phyloP scores from a whole-genome alignment of 2,329 filamentous ascomycete species.

The Camillea tinctor region DNA sequence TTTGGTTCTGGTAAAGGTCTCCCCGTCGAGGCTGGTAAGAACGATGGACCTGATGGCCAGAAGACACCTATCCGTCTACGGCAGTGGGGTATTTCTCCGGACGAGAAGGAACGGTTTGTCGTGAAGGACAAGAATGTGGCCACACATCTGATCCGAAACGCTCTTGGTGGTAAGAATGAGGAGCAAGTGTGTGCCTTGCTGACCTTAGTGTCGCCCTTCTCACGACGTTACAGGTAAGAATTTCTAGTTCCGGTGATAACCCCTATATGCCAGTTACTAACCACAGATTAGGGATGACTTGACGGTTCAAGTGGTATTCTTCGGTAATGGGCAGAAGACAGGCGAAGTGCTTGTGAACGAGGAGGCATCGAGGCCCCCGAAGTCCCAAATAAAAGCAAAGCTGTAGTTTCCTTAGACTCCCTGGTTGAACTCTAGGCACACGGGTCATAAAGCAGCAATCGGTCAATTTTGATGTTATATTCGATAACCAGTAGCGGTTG shows the following conservation, averaged over 20 bases:
- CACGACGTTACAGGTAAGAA: constrained; percentile 79
- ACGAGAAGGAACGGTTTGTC: constrained; percentile 78
- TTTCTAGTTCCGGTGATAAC: not conserved
- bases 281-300: constrained; percentile 74
- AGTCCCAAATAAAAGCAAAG: constrained; percentile 32
- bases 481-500: not conserved
- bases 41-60: constrained; percentile 62
- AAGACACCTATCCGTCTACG: constrained; percentile 82
- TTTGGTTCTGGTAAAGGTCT: constrained; percentile 59
- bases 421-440: constrained; percentile 3
- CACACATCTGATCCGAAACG: constrained; percentile 92
- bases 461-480: not conserved
- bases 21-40: constrained; percentile 69
- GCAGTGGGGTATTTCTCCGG: constrained; percentile 82
- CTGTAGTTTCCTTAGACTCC: constrained; percentile 20
- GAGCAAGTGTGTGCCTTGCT: constrained; percentile 92
- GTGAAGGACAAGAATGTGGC: constrained; percentile 95
- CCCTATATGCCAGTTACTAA: constrained; percentile 12
- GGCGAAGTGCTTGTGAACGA: constrained; percentile 81
- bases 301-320: constrained; percentile 98
- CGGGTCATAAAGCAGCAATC: not conserved
- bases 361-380: constrained; percentile 71
- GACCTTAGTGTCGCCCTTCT: constrained; percentile 88
- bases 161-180: constrained; percentile 85
- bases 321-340: constrained; percentile 75